Evolutionary conservation across 345 rosid genomes (phyloP).

Genomic region (Gossypium ekmanianum): DNA sequence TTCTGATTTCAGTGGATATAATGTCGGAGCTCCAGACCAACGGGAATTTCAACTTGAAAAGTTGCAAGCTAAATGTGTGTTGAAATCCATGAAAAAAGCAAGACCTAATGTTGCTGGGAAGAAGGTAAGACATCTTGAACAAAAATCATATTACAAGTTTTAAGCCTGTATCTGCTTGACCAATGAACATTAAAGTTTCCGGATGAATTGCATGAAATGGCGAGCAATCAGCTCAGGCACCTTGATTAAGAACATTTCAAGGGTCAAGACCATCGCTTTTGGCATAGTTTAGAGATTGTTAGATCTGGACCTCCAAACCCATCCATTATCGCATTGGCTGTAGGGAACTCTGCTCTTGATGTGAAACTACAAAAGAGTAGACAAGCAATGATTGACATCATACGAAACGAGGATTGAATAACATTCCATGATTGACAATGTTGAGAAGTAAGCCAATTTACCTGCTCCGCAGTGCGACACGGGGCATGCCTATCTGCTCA

Average conservation of each 20-base stretch:
- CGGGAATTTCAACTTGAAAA: background rate
- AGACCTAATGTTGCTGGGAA: background rate
- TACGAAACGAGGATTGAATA: background rate
- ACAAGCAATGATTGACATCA: background rate
- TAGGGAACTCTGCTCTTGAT: constrained; percentile 78
- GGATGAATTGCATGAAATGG: background rate
- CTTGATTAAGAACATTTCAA: background rate
- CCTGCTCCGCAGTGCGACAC: constrained; percentile 88
- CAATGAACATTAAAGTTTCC: background rate
- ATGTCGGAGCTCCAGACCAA: background rate
- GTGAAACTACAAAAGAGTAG: constrained; percentile 43
- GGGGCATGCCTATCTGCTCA: constrained; percentile 78
- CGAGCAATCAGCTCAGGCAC: background rate
- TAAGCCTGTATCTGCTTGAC: background rate
- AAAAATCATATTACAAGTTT: background rate
- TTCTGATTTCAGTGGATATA: no score
- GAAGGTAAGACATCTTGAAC: background rate
- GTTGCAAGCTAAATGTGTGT: background rate
- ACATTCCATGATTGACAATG: background rate
- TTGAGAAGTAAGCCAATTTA: constrained; percentile 22
- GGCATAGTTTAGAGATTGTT: constrained; percentile 51
- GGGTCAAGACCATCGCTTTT: constrained; percentile 40
- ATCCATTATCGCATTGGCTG: constrained; percentile 76
- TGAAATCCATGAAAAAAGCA: background rate
- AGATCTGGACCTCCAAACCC: constrained; percentile 95